Percentiles rank a stretch among this genome's conserved stretches.
phyloP scores from a whole-genome alignment of 169 alveolate genomes.

The Eimeria acervulina region DNA sequence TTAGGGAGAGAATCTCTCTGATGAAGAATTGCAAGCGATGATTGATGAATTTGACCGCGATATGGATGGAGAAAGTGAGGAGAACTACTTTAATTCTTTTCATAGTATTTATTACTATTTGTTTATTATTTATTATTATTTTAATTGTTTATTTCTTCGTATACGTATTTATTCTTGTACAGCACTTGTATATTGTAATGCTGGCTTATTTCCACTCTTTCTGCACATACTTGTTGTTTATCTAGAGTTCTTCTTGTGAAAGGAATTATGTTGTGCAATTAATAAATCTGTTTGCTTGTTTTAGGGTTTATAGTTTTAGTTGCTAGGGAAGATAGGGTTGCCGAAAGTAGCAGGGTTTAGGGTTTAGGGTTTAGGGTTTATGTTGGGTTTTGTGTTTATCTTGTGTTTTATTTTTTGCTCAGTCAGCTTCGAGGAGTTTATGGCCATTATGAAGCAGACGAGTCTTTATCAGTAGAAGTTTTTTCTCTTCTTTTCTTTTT shows the following conservation, averaged over 20 bases:
- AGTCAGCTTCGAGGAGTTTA: constrained; percentile 83
- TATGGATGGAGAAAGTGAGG: constrained; percentile 96
- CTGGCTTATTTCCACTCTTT: too few relatives aligned
- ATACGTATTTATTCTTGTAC: too few relatives aligned
- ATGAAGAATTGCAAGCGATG: constrained; percentile 99
- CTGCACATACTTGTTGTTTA: too few relatives aligned
- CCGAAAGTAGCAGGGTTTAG: too few relatives aligned
- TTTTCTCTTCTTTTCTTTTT: not conserved
- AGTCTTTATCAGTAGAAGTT: constrained; percentile 66
- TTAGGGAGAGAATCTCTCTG: constrained; percentile 97
- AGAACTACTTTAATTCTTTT: not conserved
- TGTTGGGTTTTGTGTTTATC: not conserved
- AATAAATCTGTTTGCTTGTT: too few relatives aligned
- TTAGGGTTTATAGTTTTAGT: too few relatives aligned
- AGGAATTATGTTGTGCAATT: too few relatives aligned
- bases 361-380: not conserved
- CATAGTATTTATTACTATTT: not conserved
- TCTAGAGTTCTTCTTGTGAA: not conserved
- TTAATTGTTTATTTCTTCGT: not conserved
- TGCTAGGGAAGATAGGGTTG: too few relatives aligned
- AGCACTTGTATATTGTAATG: too few relatives aligned
- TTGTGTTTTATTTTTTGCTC: constrained; percentile 18
- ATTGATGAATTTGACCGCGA: constrained; percentile 98
- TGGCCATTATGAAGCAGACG: constrained; percentile 84
- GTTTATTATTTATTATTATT: not conserved